Conservation (phyloP, 2,329 filamentous ascomycete genomes). For the Exophiala viscosa region DNA sequence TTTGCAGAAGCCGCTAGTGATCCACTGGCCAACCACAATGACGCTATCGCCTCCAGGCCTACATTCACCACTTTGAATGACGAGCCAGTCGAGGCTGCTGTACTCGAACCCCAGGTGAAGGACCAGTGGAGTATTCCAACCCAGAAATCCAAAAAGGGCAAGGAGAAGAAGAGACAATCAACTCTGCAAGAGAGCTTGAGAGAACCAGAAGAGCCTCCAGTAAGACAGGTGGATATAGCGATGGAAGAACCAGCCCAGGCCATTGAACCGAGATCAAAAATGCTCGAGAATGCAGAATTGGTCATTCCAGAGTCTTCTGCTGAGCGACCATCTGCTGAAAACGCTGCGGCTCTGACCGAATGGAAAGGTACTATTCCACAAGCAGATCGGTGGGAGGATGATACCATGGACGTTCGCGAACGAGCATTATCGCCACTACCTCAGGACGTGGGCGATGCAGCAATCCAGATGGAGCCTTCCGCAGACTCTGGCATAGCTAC, state of each 20-base stretch:
- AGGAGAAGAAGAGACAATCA: slow-evolving; percentile 11
- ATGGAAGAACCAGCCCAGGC: too few species aligned
- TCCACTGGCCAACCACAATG: too few species aligned
- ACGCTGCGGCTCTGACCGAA: too few species aligned
- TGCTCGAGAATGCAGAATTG: not conserved
- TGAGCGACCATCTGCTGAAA: too few species aligned
- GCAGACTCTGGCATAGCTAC: not conserved
- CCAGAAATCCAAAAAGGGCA: slow-evolving; percentile 33
- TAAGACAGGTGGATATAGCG: too few species aligned
- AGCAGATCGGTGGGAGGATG: not conserved
- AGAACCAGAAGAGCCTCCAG: not conserved
- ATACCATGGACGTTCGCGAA: too few species aligned
- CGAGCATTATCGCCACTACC: too few species aligned
- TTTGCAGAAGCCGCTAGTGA: too few species aligned
- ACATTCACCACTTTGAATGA: not conserved
- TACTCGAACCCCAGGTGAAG: not conserved
- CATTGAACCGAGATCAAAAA: not conserved
- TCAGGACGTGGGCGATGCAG: too few species aligned
- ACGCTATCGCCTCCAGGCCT: slow-evolving; percentile 5
- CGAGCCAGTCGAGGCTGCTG: not conserved
- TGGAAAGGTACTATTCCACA: not conserved
- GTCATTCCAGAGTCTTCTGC: too few species aligned
- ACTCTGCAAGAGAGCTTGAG: not conserved
- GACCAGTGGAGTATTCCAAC: slow-evolving; percentile 22
- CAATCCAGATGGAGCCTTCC: too few species aligned